phyloP scores from a whole-genome alignment of 345 rosid genomes.

The Abelmoschus esculentus region DNA sequence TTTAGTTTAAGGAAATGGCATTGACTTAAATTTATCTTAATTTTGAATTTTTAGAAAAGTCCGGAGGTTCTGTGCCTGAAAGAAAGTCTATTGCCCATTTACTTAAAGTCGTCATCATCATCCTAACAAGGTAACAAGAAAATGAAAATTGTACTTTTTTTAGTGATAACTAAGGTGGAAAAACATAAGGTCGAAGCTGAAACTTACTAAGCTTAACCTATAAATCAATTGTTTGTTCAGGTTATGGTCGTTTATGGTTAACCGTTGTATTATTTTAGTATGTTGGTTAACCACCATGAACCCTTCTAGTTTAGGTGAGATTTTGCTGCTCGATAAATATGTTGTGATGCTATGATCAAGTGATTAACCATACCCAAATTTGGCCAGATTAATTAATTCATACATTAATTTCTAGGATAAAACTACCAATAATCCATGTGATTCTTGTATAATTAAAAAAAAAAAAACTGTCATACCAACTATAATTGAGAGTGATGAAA shows the following conservation, averaged over 20 bases:
- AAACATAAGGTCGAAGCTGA: neutral
- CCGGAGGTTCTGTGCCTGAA: neutral
- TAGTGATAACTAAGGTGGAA: no score
- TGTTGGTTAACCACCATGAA: no score
- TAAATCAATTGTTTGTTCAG: neutral
- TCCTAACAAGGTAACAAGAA: no score
- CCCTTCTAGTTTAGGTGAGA: no score
- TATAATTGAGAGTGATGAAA: neutral
- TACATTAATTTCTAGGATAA: no score
- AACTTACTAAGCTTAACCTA: neutral
- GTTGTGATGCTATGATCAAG: slow-evolving; percentile 3
- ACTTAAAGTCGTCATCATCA: no score
- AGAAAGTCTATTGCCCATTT: neutral
- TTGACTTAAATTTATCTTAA: neutral
- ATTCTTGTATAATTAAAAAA: neutral
- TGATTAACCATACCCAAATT: no score
- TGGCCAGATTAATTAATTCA: no score
- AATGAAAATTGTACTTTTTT: no score
- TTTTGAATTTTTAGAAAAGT: neutral
- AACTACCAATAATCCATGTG: neutral
- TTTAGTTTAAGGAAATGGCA: neutral
- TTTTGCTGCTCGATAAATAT: neutral
- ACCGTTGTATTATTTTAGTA: no score
- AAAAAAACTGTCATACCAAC: neutral
- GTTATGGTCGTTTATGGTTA: no score